Percentiles rank a stretch among this genome's conserved stretches.
phyloP scores from a whole-genome alignment of 768 basidiomycete species.

The Crucibulum laeve region DNA sequence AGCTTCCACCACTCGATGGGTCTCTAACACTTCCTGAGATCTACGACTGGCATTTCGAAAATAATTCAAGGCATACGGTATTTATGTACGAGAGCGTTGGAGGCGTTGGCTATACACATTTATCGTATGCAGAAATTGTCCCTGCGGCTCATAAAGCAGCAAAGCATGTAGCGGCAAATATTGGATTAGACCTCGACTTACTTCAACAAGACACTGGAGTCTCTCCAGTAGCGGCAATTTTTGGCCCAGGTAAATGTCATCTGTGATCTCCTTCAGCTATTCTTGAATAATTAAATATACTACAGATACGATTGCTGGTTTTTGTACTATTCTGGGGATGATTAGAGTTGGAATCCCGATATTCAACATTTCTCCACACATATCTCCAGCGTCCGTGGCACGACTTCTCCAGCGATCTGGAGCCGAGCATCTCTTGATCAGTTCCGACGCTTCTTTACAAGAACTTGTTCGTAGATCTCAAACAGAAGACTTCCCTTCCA shows the following conservation, averaged over 20 bases:
- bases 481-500: not conserved
- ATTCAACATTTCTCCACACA: conserved; percentile 28
- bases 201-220: not conserved
- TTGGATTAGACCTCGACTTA: conserved; percentile 2
- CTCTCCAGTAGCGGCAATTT: conserved; percentile 8
- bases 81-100: conserved; percentile 3
- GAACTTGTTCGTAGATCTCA: not conserved
- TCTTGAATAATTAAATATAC: not conserved
- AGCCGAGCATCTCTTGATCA: conserved; percentile 15
- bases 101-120: not conserved
- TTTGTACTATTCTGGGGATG: conserved; percentile 23
- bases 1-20: conserved; percentile 5
- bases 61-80: conserved; percentile 6
- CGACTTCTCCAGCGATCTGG: conserved; percentile 25
- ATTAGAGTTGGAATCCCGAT: conserved; percentile 27
- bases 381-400: conserved; percentile 36
- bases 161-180: not conserved
- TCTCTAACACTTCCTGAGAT: conserved; percentile 8
- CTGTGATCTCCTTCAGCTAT: too few species aligned
- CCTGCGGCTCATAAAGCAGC: conserved; percentile 9
- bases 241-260: conserved; percentile 6
- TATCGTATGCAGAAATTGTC: conserved; percentile 7
- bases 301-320: conserved; percentile 26
- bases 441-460: conserved; percentile 9
- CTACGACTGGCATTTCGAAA: conserved; percentile 8